Percentiles rank a stretch among this genome's conserved stretches.
phyloP scores from a whole-genome alignment of 2,329 filamentous ascomycete genomes.

The Remersonia thermophila region DNA sequence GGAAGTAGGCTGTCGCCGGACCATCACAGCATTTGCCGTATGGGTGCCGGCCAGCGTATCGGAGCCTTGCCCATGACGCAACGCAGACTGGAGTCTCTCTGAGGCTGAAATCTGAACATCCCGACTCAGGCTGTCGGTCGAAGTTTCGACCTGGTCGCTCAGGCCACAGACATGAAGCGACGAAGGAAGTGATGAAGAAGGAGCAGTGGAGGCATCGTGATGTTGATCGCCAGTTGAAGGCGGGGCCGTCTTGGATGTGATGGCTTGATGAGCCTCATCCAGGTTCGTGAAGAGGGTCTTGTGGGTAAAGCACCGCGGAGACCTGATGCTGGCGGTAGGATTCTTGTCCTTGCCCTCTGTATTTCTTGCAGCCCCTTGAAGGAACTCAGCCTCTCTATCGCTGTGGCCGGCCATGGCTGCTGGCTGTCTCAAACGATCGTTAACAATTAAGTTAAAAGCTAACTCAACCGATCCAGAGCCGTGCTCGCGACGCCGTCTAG shows the following conservation, averaged over 20 bases:
- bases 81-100: no score
- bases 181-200: slow-evolving; percentile 2
- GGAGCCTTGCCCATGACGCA: no score
- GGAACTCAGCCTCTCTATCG: background rate
- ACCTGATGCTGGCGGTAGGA: background rate
- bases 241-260: slow-evolving; percentile 20
- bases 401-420: slow-evolving; percentile 1
- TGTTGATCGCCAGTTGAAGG: slow-evolving; percentile 3
- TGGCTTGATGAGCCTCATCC: slow-evolving; percentile 27
- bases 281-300: slow-evolving; percentile 26
- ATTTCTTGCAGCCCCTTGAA: slow-evolving; percentile 11
- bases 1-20: no score
- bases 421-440: no score
- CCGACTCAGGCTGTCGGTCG: no score
- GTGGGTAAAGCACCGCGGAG: slow-evolving; percentile 16
- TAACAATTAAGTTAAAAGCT: no score
- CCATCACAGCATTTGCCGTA: no score
- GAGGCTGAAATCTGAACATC: no score
- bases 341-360: slow-evolving; percentile 9
- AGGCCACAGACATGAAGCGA: slow-evolving; percentile 8
- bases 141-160: no score
- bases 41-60: no score
- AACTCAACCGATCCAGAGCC: no score
- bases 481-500: no score
- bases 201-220: slow-evolving; percentile 1